phyloP scores from a whole-genome alignment of 2,329 filamentous ascomycete genomes.

The Microcera coccophila region DNA sequence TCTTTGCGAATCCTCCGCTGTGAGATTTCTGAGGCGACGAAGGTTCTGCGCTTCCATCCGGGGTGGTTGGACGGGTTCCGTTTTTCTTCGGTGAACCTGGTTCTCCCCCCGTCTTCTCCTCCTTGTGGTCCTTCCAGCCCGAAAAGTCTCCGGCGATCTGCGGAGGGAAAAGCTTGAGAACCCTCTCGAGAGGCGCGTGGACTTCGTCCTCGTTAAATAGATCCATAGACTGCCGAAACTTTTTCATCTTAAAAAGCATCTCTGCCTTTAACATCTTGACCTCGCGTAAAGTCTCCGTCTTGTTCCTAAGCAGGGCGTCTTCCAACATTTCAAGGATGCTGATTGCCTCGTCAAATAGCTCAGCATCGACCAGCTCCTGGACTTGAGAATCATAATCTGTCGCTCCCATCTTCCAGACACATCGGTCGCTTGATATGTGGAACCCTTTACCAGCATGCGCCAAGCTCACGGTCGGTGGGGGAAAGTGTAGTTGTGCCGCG shows the following conservation, averaged over 20 bases:
- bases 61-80: constrained; percentile 25
- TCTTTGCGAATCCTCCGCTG: constrained; percentile 48
- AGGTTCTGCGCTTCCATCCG: constrained; percentile 25
- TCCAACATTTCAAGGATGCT: constrained; percentile 87
- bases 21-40: constrained; percentile 34
- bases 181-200: constrained; percentile 81
- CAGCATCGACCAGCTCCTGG: constrained; percentile 69
- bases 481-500: constrained; percentile 82
- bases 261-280: constrained; percentile 92
- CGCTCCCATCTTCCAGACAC: constrained; percentile 93
- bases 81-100: constrained; percentile 26
- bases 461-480: constrained; percentile 87
- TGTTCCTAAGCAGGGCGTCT: constrained; percentile 82
- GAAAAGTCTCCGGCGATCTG: constrained; percentile 81
- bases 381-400: constrained; percentile 89
- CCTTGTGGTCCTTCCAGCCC: constrained; percentile 42
- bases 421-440: constrained; percentile 84
- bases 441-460: constrained; percentile 96
- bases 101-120: constrained; percentile 43
- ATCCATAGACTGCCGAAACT: constrained; percentile 81
- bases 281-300: constrained; percentile 73
- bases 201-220: constrained; percentile 82
- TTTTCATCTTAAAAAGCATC: constrained; percentile 73
- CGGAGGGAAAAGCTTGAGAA: constrained; percentile 78
- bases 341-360: constrained; percentile 83